These are phyloP conservation scores for Phlebiopsis gigantea DNA, from an alignment of 768 basidiomycete species.

Conservation along the genomic window DNA sequence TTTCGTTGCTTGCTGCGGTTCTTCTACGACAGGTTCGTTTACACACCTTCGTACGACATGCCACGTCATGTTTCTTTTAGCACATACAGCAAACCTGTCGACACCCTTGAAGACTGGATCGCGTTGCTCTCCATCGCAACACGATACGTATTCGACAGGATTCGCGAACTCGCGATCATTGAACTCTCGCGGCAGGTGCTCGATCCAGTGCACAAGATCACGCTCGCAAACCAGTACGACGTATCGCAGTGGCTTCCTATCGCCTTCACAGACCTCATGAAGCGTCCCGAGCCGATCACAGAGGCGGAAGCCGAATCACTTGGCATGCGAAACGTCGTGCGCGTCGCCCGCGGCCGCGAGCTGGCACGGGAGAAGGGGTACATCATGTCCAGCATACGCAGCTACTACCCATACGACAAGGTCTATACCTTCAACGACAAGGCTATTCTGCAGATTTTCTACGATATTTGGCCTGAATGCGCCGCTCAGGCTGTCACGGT, in stretches of 20 bases:
- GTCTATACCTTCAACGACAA: slow-evolving; percentile 10
- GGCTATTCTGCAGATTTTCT: slow-evolving; percentile 5
- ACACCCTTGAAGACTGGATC: slow-evolving; percentile 26
- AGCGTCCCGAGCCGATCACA: slow-evolving; percentile 17
- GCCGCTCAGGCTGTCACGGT: neutral
- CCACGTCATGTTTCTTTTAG: neutral
- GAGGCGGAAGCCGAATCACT: slow-evolving; percentile 22
- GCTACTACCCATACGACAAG: slow-evolving; percentile 8
- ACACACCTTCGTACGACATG: neutral
- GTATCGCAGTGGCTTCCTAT: slow-evolving; percentile 18
- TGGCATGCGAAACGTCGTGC: slow-evolving; percentile 18
- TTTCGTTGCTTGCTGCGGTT: slow-evolving; percentile 35
- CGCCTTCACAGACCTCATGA: slow-evolving; percentile 22
- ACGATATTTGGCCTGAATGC: slow-evolving; percentile 11
- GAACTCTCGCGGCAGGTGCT: slow-evolving; percentile 19
- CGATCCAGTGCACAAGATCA: slow-evolving; percentile 24
- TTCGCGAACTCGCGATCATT: slow-evolving; percentile 31
- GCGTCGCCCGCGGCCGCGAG: slow-evolving; percentile 23
- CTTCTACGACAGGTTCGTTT: slow-evolving; percentile 34
- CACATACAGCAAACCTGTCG: slow-evolving; percentile 16
- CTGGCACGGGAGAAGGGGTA: slow-evolving; percentile 15
- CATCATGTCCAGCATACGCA: neutral
- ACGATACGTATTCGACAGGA: slow-evolving; percentile 31
- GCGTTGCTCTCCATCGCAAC: slow-evolving; percentile 36
- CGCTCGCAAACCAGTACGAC: slow-evolving; percentile 10